Base-by-base conservation (phyloP, 805 yeast species). In the Candida qinlingensis region DNA sequence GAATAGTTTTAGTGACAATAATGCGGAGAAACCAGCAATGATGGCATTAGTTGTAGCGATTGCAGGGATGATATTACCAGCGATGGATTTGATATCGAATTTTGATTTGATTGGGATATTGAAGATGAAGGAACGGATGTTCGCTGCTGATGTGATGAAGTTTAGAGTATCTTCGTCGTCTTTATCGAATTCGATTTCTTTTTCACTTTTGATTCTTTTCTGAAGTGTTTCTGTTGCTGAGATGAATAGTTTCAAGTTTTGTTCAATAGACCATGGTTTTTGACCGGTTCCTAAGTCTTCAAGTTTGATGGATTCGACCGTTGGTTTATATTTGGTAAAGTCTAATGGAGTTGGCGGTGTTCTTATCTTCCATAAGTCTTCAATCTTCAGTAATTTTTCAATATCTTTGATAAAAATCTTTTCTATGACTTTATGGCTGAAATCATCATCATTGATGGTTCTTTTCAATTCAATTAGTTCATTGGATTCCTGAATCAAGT, bases 61-160 rank as follows among this genome's bases (percentile, higher is more conserved):
- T 0, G 99, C 99, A 0, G 99, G 99, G 38, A 94, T 94, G 58
- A 94, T 94, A 65, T 92, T 94, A 6, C 99, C 99, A 0, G 99
- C 99, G 54, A 92, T 90, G 60, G 87, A 95, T 64, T 94, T 94
- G 52, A 87, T 79, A 51, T 89, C 96, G 62, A 95, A 94, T 51
- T 87, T 83, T 4, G 94, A 75, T 61, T 85, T 84, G 45, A 72
- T 56, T 34, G 82, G 86, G 48, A 91, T 90, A 27, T 74, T 71
- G 61, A 91, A 92, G 3, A 87, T 75, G 43, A 59, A 61, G 0
- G 92, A 83, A 54, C 97, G 74, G 42, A 91, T 72, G 59, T 90
- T 89, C 0, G 97, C 81, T 1, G 96, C 81, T 0, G 97, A 81
- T 3, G 81, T 85, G 5, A 95, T 97, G 68, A 94, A 94, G 57